These are phyloP conservation scores for Backusella morwellensis DNA, from an alignment of 192 early-diverging fungal species.

Conservation along the genomic window DNA sequence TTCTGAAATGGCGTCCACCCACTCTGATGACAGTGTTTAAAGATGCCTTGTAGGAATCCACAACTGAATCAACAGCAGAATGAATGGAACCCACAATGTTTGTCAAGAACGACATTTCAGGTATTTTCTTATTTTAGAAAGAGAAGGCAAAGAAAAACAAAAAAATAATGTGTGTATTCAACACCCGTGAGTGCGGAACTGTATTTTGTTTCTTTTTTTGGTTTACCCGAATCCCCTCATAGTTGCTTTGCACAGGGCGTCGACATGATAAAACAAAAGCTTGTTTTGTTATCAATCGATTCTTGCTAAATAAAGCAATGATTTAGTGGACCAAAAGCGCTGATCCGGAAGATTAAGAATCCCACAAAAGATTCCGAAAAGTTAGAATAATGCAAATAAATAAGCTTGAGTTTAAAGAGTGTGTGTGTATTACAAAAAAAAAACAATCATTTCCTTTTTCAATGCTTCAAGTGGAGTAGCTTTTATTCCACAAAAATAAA, in stretches of 20 bases:
- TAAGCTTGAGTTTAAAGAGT: not conserved
- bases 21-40: conserved; percentile 46
- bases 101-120: conserved; percentile 4
- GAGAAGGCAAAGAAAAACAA: not conserved
- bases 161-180: not conserved
- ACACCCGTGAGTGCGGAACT: no score
- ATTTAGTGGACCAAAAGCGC: not conserved
- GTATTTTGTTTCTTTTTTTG: not conserved
- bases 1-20: conserved; percentile 51
- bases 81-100: conserved; percentile 7
- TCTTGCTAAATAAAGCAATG: not conserved
- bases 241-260: no score
- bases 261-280: no score
- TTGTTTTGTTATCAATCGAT: no score
- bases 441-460: not conserved
- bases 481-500: not conserved
- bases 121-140: not conserved
- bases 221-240: not conserved
- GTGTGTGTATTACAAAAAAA: not conserved
- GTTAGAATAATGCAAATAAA: not conserved
- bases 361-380: not conserved
- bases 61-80: conserved; percentile 12
- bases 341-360: not conserved
- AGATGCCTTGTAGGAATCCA: conserved; percentile 15
- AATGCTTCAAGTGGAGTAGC: not conserved